Evolutionary conservation across 78 protist genomes (phyloP), one percentile per base, ranked within the genome.

Genomic region (Paulinella micropora): DNA sequence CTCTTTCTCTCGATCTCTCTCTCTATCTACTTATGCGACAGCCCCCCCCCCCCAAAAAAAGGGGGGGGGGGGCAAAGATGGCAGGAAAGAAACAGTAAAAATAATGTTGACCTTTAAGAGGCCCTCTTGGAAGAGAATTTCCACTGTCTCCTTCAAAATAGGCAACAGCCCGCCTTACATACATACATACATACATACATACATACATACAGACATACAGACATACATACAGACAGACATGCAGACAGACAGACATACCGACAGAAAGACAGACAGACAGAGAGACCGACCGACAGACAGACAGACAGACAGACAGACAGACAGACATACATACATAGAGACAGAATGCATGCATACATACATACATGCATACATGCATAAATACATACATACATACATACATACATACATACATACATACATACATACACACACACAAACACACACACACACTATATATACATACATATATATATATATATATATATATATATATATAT

Each of bases 121-220:
- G n/a, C 94, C 94, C 64, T 91, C 94, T 35, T 88, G 92, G 92
- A 94, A 94, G 23, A 92, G 90, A 34, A 94, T 87, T 79, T 94
- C 96, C 79, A 88, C 69, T 28, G 93, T 29, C 90, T 94, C 98
- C 39, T 93, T 93, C 9, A 94, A 89, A 39, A 94, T 39, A 4
- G 98, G 97, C 23, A 96, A 88, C 31, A 95, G 90, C 15, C 96
- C 97, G 6, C 6, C 15, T 23, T 51, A 23, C 15, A 51, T 51
- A 51, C 15, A 51, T 51, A 51, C 15, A 51, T 51, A 51, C 15
- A 51, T 51, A 51, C 15, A 51, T 51, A 51, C 15, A 51, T 51
- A 51, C 15, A 51, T 51, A 51, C 15, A 51, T 51, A 51, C 15
- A 51, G 6, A 51, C 15, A 51, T 51, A 51, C 15, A 51, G 6